phyloP scores from a whole-genome alignment of 2,329 filamentous ascomycete genomes.

The Hypoxylon rubiginosum region DNA sequence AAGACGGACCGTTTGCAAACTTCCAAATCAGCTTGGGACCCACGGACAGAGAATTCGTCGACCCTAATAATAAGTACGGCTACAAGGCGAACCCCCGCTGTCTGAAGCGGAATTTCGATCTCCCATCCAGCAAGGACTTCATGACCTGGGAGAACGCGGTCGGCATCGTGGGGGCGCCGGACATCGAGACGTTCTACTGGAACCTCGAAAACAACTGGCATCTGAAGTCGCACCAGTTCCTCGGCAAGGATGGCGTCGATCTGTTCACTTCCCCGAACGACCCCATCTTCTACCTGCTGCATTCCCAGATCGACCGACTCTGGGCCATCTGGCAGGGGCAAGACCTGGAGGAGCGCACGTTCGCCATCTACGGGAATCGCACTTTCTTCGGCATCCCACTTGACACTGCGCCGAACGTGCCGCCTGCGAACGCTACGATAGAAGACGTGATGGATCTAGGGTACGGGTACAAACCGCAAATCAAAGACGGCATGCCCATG shows the following conservation, averaged over 20 bases:
- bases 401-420: constrained; percentile 37
- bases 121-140: constrained; percentile 10
- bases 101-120: constrained; percentile 32
- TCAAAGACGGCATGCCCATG: constrained; percentile 35
- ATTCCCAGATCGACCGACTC: constrained; percentile 43
- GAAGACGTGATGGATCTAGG: constrained; percentile 39
- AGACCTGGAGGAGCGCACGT: constrained; percentile 33
- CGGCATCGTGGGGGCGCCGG: constrained; percentile 27
- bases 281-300: constrained; percentile 42
- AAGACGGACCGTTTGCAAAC: constrained; percentile 35
- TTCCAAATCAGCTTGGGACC: constrained; percentile 39
- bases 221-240: constrained; percentile 37
- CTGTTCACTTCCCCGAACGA: constrained; percentile 43
- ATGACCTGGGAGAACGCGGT: constrained; percentile 42
- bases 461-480: constrained; percentile 26
- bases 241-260: constrained; percentile 38
- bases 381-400: constrained; percentile 38
- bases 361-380: constrained; percentile 39
- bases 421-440: constrained; percentile 36
- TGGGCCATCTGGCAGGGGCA: constrained; percentile 46
- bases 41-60: constrained; percentile 32
- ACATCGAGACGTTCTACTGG: constrained; percentile 23
- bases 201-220: constrained; percentile 41
- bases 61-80: constrained; percentile 36
- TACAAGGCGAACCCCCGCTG: constrained; percentile 38